Evolutionary conservation across 805 yeast genomes (phyloP).

Genomic region (Candida sonorensis): DNA sequence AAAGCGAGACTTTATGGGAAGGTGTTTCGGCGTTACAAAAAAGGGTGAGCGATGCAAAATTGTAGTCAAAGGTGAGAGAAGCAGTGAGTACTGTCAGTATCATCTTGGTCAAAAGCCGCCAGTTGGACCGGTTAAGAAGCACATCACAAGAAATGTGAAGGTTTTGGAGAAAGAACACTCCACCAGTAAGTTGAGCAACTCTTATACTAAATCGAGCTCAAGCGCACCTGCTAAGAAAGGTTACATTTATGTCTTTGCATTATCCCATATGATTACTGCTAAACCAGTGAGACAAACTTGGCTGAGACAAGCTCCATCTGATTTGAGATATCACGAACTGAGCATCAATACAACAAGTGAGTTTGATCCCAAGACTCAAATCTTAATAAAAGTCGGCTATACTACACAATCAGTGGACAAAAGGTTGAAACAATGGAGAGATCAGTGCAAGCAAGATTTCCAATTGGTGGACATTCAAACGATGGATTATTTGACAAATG

Average conservation of each 20-base stretch:
- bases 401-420: conserved; percentile 38
- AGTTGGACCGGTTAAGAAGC: too few species aligned
- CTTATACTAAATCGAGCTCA: too few species aligned
- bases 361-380: conserved; percentile 31
- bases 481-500: conserved; percentile 10
- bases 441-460: conserved; percentile 42
- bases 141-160: too few species aligned
- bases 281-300: conserved; percentile 26
- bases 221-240: too few species aligned
- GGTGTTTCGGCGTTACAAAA: conserved; percentile 36
- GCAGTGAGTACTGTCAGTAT: conserved; percentile 29
- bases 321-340: conserved; percentile 14
- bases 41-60: conserved; percentile 36
- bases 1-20: too few species aligned
- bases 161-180: too few species aligned
- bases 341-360: conserved; percentile 17
- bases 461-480: conserved; percentile 31
- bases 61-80: conserved; percentile 8
- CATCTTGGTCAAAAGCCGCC: conserved; percentile 18
- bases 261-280: conserved; percentile 30
- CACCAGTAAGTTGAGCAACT: too few species aligned
- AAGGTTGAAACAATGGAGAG: conserved; percentile 46
- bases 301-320: conserved; percentile 28
- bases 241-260: conserved; percentile 44
- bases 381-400: conserved; percentile 47